Evolutionary conservation across 176 grass and related monocot species (phyloP), one percentile per base, ranked within the genome.

Genomic region (Chrysopogon serrulatus): DNA sequence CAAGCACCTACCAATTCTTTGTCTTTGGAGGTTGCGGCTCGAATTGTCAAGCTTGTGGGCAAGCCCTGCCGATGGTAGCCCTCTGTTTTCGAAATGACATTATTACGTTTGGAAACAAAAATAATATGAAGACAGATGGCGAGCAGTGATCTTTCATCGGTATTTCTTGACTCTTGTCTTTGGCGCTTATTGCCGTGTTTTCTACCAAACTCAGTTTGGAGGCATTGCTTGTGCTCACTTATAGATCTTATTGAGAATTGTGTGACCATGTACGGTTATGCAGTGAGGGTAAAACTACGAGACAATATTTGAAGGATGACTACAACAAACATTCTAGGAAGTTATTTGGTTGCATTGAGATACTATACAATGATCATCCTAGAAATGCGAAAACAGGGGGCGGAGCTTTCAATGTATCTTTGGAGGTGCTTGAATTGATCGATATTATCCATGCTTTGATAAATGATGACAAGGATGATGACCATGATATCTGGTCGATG

Each of bases 1-100:
- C n/a, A n/a, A n/a, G 91, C 91, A 12, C 87, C 91, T 27, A 93
- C 91, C 40, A 93, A 93, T 30, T 68, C 76, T 44, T 87, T 28
- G 69, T 93, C n/a, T 0, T 81, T 33, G 44, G 66, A 90, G 84
- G 71, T 93, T 28, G 84, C 81, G 3, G 84, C 70, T 11, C 84
- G 87, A 36, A 39, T 93, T 31, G 13, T 84, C 1, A 84, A 66
- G 30, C 68, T 87, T 40, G 31, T 85, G 5, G 66, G 43, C 23
- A 80, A 93, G 37, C 24, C 21, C 32, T 84, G n/a, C 80, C 36
- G 74, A 23, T 77, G 36, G 23, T n/a, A 4, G n/a, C n/a, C n/a
- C 54, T 73, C 49, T 53, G 49, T 37, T 34, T 84, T 1, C 44
- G 90, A n/a, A 88, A 81, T 7, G 91, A 93, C 79, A 68, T 87